These are phyloP conservation scores for Tolypocladium nubicola DNA, from an alignment of 2,329 filamentous ascomycete genomes.

Conservation along the genomic window DNA sequence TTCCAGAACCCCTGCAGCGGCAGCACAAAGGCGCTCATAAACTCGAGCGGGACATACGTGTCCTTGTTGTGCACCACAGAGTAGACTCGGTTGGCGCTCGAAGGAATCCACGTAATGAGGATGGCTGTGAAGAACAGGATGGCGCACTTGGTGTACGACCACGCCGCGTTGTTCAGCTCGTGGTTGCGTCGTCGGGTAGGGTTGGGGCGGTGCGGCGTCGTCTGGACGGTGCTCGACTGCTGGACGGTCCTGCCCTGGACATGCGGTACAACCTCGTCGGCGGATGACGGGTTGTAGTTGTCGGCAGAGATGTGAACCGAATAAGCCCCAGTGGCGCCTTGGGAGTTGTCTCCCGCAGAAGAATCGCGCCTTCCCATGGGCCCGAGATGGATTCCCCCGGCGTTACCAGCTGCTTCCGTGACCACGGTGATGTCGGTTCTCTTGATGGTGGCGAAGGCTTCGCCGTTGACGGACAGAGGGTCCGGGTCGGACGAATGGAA, in stretches of 20 bases:
- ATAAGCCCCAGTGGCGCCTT: slow-evolving; percentile 24
- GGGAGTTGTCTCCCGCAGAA: slow-evolving; percentile 6
- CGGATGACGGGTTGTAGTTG: slow-evolving; percentile 1
- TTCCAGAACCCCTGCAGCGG: slow-evolving; percentile 84
- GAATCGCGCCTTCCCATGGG: slow-evolving; percentile 10
- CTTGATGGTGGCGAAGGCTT: slow-evolving; percentile 38
- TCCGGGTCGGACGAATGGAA: slow-evolving; percentile 39
- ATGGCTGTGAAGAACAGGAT: slow-evolving; percentile 63
- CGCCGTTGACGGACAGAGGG: slow-evolving; percentile 25
- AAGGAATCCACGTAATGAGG: slow-evolving; percentile 66
- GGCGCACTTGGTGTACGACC: slow-evolving; percentile 60
- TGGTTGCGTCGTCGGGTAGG: slow-evolving; percentile 27
- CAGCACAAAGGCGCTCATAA: slow-evolving; percentile 62
- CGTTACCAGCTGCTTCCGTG: slow-evolving; percentile 27
- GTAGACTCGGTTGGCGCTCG: slow-evolving; percentile 67
- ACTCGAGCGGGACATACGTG: slow-evolving; percentile 50
- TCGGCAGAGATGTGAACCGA: slow-evolving; percentile 39
- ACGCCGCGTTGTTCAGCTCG: slow-evolving; percentile 52
- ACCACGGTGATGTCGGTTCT: slow-evolving; percentile 57
- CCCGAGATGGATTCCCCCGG: slow-evolving; percentile 12
- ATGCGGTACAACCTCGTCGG: slow-evolving; percentile 15
- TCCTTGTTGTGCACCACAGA: slow-evolving; percentile 47
- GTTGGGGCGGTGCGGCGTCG: slow-evolving; percentile 13
- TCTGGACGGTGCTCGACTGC: slow-evolving; percentile 6
- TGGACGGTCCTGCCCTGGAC: slow-evolving; percentile 11